Percentiles rank a stretch among this genome's conserved stretches.
These are phyloP conservation scores for Fomitopsis betulina DNA, from an alignment of 1,284 basidiomycete genomes.

Conservation along the genomic window DNA sequence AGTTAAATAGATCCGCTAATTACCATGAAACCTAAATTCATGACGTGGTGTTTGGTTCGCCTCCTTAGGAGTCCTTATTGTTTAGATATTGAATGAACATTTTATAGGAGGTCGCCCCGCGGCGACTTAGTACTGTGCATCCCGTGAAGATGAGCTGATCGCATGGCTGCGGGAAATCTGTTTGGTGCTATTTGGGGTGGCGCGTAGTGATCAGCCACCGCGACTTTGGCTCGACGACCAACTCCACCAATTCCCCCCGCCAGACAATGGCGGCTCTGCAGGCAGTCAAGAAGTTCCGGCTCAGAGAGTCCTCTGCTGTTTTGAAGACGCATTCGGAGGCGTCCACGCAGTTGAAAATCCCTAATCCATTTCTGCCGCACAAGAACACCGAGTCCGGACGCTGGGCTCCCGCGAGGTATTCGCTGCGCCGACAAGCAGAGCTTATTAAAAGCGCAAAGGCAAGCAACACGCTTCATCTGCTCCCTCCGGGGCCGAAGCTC, in stretches of 20 bases:
- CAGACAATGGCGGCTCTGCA: conserved; percentile 17
- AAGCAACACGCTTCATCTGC: conserved; percentile 45
- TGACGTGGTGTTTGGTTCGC: no score
- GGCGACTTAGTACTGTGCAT: no score
- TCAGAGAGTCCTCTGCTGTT: conserved; percentile 21
- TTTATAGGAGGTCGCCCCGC: no score
- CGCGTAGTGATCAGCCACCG: no score
- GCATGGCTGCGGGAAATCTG: no score
- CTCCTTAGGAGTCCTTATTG: no score
- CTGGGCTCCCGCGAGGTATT: conserved; percentile 69
- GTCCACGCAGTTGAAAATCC: conserved; percentile 15
- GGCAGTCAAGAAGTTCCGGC: conserved; percentile 27
- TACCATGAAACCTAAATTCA: no score
- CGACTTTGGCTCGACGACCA: background rate
- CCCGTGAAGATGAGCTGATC: no score
- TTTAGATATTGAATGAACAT: no score
- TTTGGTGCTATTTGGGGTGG: no score
- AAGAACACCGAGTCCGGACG: conserved; percentile 54
- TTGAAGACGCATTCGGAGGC: conserved; percentile 10
- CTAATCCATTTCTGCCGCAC: conserved; percentile 66
- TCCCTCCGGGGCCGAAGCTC: conserved; percentile 65
- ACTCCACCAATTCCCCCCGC: background rate
- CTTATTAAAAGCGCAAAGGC: conserved; percentile 65
- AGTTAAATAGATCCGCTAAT: no score
- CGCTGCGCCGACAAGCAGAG: conserved; percentile 70